These are phyloP conservation scores for Fusarium armeniacum DNA, from an alignment of 2,329 filamentous ascomycete species.

Conservation along the genomic window DNA sequence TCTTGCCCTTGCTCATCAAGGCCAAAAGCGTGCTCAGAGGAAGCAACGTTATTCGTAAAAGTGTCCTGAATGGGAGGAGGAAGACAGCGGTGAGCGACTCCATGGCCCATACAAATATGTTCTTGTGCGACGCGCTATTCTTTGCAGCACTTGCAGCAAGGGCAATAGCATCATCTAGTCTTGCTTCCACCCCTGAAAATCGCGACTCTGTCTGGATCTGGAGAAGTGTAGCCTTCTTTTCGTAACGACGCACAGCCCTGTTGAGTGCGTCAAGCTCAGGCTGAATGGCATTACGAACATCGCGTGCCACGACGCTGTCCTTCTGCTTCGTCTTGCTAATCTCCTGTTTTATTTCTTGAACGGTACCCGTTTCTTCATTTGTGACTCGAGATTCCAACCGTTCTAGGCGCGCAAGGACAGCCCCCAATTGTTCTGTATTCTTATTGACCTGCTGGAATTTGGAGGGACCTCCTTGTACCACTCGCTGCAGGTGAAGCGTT, in stretches of 20 bases:
- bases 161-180: slow-evolving; percentile 81
- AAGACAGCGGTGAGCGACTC: slow-evolving; percentile 55
- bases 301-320: slow-evolving; percentile 62
- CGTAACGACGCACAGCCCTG: slow-evolving; percentile 88
- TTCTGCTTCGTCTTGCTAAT: slow-evolving; percentile 57
- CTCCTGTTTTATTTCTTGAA: slow-evolving; percentile 52
- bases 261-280: slow-evolving; percentile 90
- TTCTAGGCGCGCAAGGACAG: slow-evolving; percentile 75
- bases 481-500: slow-evolving; percentile 84
- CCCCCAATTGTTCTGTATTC: slow-evolving; percentile 62
- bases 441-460: slow-evolving; percentile 49
- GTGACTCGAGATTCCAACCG: slow-evolving; percentile 72
- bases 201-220: slow-evolving; percentile 82
- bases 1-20: slow-evolving; percentile 53
- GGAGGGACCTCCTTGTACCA: slow-evolving; percentile 71
- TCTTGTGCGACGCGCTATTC: slow-evolving; percentile 58
- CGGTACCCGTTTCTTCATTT: slow-evolving; percentile 44
- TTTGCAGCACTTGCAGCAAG: slow-evolving; percentile 82
- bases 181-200: slow-evolving; percentile 77
- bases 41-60: slow-evolving; percentile 58
- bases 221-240: slow-evolving; percentile 85
- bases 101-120: slow-evolving; percentile 56
- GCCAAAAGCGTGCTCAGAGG: slow-evolving; percentile 59
- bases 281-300: slow-evolving; percentile 76
- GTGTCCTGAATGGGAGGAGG: slow-evolving; percentile 60